A percentile compares a stretch with the other conserved stretches of the same genome.
These are phyloP conservation scores for Saururus chinensis DNA, from an alignment of 164 flowering plant genomes.

Conservation along the genomic window DNA sequence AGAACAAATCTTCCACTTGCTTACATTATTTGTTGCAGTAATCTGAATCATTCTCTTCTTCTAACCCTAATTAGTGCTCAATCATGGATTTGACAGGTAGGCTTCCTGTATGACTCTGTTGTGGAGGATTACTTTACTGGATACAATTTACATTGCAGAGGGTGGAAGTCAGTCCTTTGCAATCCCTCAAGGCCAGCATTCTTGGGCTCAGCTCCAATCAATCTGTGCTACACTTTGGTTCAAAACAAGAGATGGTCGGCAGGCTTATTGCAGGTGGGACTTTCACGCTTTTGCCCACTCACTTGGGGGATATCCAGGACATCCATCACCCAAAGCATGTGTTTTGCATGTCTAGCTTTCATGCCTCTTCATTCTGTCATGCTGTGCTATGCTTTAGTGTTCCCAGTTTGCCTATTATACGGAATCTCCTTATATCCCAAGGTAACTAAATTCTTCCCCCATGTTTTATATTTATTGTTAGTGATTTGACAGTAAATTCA, in stretches of 20 bases:
- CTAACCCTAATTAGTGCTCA: neutral
- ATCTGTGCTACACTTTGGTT: conserved; percentile 10
- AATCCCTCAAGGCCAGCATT: conserved; percentile 10
- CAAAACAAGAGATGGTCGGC: conserved; percentile 15
- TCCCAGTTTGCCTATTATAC: conserved; percentile 15
- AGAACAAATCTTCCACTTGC: too few relatives aligned
- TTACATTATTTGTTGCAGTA: too few relatives aligned
- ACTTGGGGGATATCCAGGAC: conserved; percentile 13
- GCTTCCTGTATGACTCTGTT: too few relatives aligned
- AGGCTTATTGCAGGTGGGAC: conserved; percentile 11
- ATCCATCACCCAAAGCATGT: conserved; percentile 10
- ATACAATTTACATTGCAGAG: conserved; percentile 12
- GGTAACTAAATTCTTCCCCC: conserved; percentile 2
- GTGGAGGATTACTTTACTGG: too few relatives aligned
- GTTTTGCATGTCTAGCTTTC: conserved; percentile 5
- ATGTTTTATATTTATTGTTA: too few relatives aligned
- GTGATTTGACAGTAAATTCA: neutral
- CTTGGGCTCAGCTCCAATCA: conserved; percentile 9
- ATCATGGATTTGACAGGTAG: conserved; percentile 6
- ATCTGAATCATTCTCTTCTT: too few relatives aligned
- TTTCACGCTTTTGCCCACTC: conserved; percentile 23
- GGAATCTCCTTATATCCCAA: conserved; percentile 12
- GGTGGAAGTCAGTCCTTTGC: conserved; percentile 9
- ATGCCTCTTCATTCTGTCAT: conserved; percentile 5
- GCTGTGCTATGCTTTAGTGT: conserved; percentile 4